These are phyloP conservation scores for Citrullus amarus DNA, from an alignment of 306 rosid genomes.

Conservation along the genomic window DNA sequence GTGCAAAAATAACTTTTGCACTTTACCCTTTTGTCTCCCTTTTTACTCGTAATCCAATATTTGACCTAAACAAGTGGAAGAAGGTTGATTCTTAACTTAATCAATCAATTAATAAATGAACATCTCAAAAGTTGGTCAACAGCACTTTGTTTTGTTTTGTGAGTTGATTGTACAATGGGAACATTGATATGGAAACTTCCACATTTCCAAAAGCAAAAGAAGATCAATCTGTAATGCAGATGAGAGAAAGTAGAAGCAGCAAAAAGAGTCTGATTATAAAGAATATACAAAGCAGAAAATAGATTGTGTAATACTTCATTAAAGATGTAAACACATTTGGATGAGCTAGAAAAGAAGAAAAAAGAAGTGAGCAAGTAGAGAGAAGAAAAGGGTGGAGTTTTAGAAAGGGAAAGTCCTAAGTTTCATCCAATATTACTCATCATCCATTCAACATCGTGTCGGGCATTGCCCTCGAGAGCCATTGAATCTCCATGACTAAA, in stretches of 20 bases:
- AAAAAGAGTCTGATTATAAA: slow-evolving; percentile 2
- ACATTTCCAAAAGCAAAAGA: not conserved
- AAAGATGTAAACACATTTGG: slow-evolving; percentile 1
- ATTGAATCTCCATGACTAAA: slow-evolving; percentile 29
- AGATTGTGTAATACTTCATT: not conserved
- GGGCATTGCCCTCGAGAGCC: slow-evolving; percentile 27
- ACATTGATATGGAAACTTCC: not conserved
- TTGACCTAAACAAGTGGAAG: not conserved
- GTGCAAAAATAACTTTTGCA: not conserved
- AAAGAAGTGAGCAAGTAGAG: not conserved
- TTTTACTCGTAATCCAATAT: not conserved
- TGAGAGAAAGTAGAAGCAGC: not conserved
- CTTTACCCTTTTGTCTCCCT: not conserved
- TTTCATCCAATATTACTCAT: slow-evolving; percentile 38
- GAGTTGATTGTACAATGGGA: not conserved
- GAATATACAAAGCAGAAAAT: slow-evolving; percentile 7
- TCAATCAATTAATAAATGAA: not conserved
- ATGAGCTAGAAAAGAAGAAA: not conserved
- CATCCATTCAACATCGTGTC: slow-evolving; percentile 46
- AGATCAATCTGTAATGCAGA: not conserved
- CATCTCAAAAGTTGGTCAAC: not conserved
- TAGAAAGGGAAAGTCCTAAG: not conserved
- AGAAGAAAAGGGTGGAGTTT: not conserved
- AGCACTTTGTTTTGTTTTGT: not conserved
- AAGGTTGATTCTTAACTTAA: not conserved